Evolutionary conservation across 2,329 filamentous ascomycete genomes (phyloP).

Genomic region (Neurospora sp.): DNA sequence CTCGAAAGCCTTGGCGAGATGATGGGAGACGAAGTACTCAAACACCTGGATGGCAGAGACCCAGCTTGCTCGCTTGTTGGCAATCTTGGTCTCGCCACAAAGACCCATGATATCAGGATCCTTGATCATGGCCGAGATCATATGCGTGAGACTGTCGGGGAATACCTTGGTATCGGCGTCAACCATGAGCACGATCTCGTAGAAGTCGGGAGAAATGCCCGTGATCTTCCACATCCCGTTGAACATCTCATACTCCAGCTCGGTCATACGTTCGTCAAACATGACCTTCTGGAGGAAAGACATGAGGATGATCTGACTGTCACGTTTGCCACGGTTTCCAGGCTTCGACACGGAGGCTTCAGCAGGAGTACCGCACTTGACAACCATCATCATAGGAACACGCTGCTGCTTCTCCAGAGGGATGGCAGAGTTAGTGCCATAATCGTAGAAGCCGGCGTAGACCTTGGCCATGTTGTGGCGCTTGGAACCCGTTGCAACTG

Average conservation of each 20-base stretch:
- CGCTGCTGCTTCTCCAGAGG: conserved; percentile 84
- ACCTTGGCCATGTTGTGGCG: conserved; percentile 99
- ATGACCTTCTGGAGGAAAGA: conserved; percentile 99
- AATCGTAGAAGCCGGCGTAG: conserved; percentile 97
- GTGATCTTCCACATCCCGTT: conserved; percentile 98
- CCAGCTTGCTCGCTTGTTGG: conserved; percentile 92
- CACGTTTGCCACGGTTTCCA: conserved; percentile 94
- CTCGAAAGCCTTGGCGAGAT: conserved; percentile 93
- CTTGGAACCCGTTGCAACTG: conserved; percentile 89
- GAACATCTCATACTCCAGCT: conserved; percentile 99
- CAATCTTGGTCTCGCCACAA: conserved; percentile 98
- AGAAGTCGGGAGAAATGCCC: conserved; percentile 95
- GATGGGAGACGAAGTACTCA: conserved; percentile 98
- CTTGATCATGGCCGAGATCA: conserved; percentile 98
- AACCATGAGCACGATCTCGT: conserved; percentile 97
- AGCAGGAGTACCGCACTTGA: conserved; percentile 90
- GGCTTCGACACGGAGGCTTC: conserved; percentile 76
- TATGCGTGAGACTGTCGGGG: conserved; percentile 95
- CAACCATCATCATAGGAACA: conserved; percentile 93
- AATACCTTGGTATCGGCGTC: conserved; percentile 99
- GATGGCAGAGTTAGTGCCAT: conserved; percentile 70
- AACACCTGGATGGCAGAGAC: conserved; percentile 98
- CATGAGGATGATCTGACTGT: conserved; percentile 99
- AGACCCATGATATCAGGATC: conserved; percentile 99
- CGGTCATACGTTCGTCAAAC: conserved; percentile 99